Conservation (phyloP, 2,329 filamentous ascomycete species). For the Phialophora macrospora region DNA sequence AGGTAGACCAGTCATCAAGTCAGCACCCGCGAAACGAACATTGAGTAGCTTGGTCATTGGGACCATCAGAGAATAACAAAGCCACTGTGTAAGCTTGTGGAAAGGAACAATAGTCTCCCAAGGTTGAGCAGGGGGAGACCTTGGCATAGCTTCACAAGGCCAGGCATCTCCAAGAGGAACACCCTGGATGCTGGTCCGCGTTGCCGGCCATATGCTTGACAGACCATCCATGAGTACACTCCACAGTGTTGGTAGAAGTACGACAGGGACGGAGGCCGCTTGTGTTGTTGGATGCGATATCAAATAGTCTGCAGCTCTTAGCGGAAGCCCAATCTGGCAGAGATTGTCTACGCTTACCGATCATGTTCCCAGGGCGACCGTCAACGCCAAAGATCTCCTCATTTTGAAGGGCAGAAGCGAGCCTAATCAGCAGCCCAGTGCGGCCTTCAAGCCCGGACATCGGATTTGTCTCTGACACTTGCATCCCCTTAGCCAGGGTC, state of each 20-base stretch:
- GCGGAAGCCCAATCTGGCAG: background rate
- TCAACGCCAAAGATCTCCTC: constrained; percentile 82
- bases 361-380: constrained; percentile 88
- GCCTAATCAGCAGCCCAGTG: constrained; percentile 74
- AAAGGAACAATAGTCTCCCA: constrained; percentile 82
- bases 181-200: constrained; percentile 84
- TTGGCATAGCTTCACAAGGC: constrained; percentile 83
- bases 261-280: constrained; percentile 83
- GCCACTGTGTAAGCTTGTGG: constrained; percentile 94
- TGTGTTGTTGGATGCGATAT: constrained; percentile 88
- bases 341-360: constrained; percentile 65
- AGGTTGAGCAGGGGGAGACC: constrained; percentile 52
- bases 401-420: constrained; percentile 73
- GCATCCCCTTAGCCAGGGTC: constrained; percentile 77
- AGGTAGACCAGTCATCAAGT: constrained; percentile 83
- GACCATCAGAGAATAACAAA: constrained; percentile 90
- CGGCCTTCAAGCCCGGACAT: constrained; percentile 86
- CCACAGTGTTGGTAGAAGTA: constrained; percentile 88
- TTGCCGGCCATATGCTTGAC: constrained; percentile 83
- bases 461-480: constrained; percentile 79
- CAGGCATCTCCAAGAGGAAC: constrained; percentile 90
- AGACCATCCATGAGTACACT: constrained; percentile 86
- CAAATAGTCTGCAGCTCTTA: constrained; percentile 71
- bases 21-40: constrained; percentile 78
- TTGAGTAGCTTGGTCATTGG: constrained; percentile 82